Base-by-base conservation (phyloP, 2,329 filamentous ascomycete species). In the Sclerotinia spermophila region DNA sequence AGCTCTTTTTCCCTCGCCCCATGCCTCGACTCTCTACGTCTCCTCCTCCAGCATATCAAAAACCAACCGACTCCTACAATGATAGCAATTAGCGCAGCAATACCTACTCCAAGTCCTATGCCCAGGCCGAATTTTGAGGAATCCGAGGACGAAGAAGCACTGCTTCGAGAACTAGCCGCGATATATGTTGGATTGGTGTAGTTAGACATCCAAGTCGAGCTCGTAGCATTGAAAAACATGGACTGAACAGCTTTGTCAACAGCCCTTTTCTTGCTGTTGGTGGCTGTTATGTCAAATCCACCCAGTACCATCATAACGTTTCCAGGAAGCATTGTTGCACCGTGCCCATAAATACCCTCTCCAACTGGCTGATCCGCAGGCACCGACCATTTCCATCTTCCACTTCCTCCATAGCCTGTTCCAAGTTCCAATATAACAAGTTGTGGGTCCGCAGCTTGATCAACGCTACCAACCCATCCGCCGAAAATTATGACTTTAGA, bases 401-500 rank as follows among this genome's bases (percentile, higher is more conserved):
- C 89, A 73, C 87, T 88, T 2, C 87, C 88, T 13, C 90, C 91
- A 77, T 92, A 96, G 5, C 89, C 89, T 72, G 90, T 86, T 10
- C 90, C 92, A 71, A 97, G 84, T 71, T 92, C 84, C 4, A 98
- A 82, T 4, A 97, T 81, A 0, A 88, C 92, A 38, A 98, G 83
- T 78, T 97, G 93, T 1, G 96, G 96, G 42, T 89, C 84, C 0
- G 96, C 96, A 1, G 94, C 87, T 44, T 89, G 91, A 13, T 83
- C 85, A 0, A 91, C 84, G 77, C 96, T 89, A 5, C 94, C 95
- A 6, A 97, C 93, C 96, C 96, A 99, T 1, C 96, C 96, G 30
- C 96, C 96, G 72, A 94, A 85, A 1, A 99, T 82, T 55, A 97
- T 83, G 13, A 98, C 83, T n/a, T 86, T 88, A 38, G 83, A 87